Conservation (phyloP, 1,139 yeast genomes). For the Pneumocystis wakefieldiae region DNA sequence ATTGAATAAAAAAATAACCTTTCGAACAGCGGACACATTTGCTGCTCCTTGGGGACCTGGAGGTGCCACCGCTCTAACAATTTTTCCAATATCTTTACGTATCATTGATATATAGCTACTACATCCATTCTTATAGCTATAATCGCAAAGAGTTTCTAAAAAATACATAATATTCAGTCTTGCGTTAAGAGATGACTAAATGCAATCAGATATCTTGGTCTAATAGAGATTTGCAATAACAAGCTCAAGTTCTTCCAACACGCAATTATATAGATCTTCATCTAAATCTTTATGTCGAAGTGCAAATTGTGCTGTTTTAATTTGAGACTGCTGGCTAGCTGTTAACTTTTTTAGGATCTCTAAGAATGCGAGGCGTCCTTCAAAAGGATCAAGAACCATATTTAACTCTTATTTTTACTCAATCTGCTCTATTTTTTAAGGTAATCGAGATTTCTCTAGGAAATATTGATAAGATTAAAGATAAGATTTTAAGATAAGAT, state of each 20-base stretch:
- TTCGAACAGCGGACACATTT: slow-evolving; percentile 30
- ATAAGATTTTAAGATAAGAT: not conserved
- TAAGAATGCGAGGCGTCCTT: slow-evolving; percentile 46
- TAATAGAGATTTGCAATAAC: slow-evolving; percentile 4
- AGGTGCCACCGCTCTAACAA: slow-evolving; percentile 41
- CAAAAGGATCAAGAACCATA: slow-evolving; percentile 13
- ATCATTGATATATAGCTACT: slow-evolving; percentile 14
- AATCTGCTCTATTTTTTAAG: not conserved
- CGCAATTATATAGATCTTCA: slow-evolving; percentile 59
- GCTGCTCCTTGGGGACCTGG: slow-evolving; percentile 31
- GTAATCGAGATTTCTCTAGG: not conserved
- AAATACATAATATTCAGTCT: slow-evolving; percentile 56
- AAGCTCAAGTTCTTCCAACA: slow-evolving; percentile 50
- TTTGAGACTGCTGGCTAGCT: slow-evolving; percentile 35
- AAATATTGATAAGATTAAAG: not conserved
- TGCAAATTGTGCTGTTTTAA: slow-evolving; percentile 19
- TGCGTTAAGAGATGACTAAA: slow-evolving; percentile 33
- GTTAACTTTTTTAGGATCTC: slow-evolving; percentile 45
- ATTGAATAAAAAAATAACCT: slow-evolving; percentile 5
- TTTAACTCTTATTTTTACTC: not conserved
- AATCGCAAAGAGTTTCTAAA: slow-evolving; percentile 39
- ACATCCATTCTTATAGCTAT: slow-evolving; percentile 20
- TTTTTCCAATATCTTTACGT: slow-evolving; percentile 32
- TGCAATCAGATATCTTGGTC: too few relatives aligned
- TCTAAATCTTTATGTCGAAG: slow-evolving; percentile 33